Percentiles rank a stretch among this genome's conserved stretches.
Evolutionary conservation across 169 alveolate genomes (phyloP).

Genomic region (Cryptosporidium baileyi): DNA sequence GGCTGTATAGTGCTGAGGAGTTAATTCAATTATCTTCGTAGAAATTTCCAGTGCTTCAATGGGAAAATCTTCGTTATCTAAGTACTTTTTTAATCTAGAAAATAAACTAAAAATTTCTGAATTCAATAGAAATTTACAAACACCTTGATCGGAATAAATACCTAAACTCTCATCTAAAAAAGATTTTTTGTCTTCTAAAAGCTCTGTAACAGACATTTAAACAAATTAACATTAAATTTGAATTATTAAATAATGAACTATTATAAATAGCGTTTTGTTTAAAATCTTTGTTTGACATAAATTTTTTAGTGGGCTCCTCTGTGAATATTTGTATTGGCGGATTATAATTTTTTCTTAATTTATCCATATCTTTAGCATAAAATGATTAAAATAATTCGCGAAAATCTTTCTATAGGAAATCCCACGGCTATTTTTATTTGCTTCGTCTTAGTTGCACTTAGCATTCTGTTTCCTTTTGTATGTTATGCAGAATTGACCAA

Average conservation of each 20-base stretch:
- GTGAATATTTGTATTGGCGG: neutral
- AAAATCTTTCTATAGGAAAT: conserved; percentile 23
- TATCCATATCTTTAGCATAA: neutral
- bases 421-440: conserved; percentile 66
- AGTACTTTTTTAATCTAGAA: neutral
- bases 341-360: neutral
- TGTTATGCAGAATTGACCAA: conserved; percentile 40
- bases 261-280: neutral
- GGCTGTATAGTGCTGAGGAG: conserved; percentile 61
- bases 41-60: neutral
- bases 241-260: too few relatives aligned
- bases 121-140: conserved; percentile 12
- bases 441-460: neutral
- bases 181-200: neutral
- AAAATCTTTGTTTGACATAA: neutral
- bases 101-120: conserved; percentile 12
- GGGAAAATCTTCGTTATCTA: conserved; percentile 6
- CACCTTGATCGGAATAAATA: neutral
- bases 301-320: neutral
- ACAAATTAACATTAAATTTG: too few relatives aligned
- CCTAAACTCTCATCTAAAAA: neutral
- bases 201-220: too few relatives aligned
- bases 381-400: neutral
- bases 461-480: conserved; percentile 28
- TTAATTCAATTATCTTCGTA: conserved; percentile 26